A percentile compares a stretch with the other conserved stretches of the same genome.
Conservation (phyloP, 192 early-diverging fungal species). For the Backusella circina region DNA sequence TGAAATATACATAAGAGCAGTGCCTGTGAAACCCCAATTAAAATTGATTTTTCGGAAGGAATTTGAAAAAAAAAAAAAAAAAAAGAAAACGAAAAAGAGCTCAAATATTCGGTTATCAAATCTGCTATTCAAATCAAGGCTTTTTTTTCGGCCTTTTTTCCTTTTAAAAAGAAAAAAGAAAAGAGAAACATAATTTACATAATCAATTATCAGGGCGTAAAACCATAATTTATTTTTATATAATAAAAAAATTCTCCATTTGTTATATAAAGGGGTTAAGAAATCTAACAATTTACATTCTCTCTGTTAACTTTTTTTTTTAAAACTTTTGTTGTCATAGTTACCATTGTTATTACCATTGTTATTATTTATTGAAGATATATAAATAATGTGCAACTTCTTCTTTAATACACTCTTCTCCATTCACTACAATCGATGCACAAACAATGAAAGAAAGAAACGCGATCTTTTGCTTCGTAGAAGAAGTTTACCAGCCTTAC, state of each 20-base stretch:
- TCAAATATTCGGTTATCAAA: not conserved
- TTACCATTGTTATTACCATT: not conserved
- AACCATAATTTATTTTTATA: not conserved
- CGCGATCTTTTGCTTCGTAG: not conserved
- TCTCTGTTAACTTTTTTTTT: not conserved
- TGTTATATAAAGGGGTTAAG: not conserved
- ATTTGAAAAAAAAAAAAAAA: not conserved
- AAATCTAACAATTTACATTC: not conserved
- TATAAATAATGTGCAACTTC: not conserved
- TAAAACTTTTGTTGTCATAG: too few species aligned
- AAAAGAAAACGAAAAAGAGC: not conserved
- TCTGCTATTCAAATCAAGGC: not conserved
- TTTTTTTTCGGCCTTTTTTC: not conserved
- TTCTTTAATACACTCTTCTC: not conserved
- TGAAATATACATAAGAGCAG: not conserved
- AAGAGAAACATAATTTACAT: not conserved
- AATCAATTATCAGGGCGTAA: not conserved
- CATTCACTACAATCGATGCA: not conserved
- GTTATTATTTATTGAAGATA: not conserved
- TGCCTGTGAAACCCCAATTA: not conserved
- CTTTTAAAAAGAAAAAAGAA: not conserved
- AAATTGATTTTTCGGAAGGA: not conserved
- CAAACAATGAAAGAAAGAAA: not conserved
- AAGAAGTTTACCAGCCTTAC: not conserved
- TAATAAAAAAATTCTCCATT: not conserved